These are phyloP conservation scores for Cicer arietinum DNA, from an alignment of 306 rosid species.

Conservation along the genomic window DNA sequence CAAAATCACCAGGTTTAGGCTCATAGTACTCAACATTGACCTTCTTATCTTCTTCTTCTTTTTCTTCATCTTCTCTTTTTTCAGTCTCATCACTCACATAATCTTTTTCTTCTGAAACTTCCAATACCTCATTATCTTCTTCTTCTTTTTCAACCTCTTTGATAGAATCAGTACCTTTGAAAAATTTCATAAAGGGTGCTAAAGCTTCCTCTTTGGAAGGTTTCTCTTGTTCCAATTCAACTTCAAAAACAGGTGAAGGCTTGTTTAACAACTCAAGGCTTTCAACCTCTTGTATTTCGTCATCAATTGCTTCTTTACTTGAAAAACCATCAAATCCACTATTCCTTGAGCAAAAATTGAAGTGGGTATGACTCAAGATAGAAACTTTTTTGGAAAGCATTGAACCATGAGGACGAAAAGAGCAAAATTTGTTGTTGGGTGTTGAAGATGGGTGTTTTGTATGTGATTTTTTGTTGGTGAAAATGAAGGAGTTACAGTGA, in stretches of 20 bases:
- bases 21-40: slow-evolving; percentile 85
- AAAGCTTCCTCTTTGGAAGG: slow-evolving; percentile 63
- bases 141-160: slow-evolving; percentile 50
- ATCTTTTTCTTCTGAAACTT: slow-evolving; percentile 54
- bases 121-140: slow-evolving; percentile 32
- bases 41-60: slow-evolving; percentile 54
- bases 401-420: slow-evolving; percentile 44
- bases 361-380: slow-evolving; percentile 48
- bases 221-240: slow-evolving; percentile 47
- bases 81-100: slow-evolving; percentile 43
- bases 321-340: slow-evolving; percentile 62
- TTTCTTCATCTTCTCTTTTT: slow-evolving; percentile 38
- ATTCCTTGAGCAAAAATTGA: slow-evolving; percentile 62
- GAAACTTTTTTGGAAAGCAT: slow-evolving; percentile 50
- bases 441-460: slow-evolving; percentile 34
- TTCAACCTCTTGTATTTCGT: slow-evolving; percentile 55
- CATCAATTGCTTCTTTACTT: slow-evolving; percentile 55
- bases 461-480: slow-evolving; percentile 33
- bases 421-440: slow-evolving; percentile 30
- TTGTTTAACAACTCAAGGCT: slow-evolving; percentile 74
- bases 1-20: slow-evolving; percentile 92
- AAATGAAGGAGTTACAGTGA: slow-evolving; percentile 20
- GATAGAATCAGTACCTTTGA: slow-evolving; percentile 58
- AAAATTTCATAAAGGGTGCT: slow-evolving; percentile 89
- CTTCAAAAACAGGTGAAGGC: slow-evolving; percentile 71